Evolutionary conservation across 2,329 filamentous ascomycete species (phyloP).

Genomic region (Epichloe gansuensis): DNA sequence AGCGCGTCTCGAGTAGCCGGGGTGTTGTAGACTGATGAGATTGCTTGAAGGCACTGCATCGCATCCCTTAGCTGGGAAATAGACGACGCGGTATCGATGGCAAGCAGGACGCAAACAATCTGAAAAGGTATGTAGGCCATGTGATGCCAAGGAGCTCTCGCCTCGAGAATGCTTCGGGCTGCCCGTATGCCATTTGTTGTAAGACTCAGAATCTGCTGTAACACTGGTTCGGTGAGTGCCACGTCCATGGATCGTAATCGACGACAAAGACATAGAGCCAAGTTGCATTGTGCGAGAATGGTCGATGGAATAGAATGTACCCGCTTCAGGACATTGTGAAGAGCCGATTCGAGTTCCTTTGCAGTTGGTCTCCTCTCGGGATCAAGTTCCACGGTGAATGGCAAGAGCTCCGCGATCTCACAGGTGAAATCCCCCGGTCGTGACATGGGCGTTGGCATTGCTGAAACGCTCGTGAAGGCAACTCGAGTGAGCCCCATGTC

Average conservation of each 20-base stretch:
- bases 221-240: conserved; percentile 27
- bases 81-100: conserved; percentile 38
- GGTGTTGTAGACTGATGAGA: conserved; percentile 31
- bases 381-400: conserved; percentile 39
- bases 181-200: conserved; percentile 31
- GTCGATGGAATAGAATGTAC: conserved; percentile 28
- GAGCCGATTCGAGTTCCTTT: conserved; percentile 28
- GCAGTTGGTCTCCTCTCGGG: conserved; percentile 31
- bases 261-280: conserved; percentile 42
- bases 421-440: conserved; percentile 29
- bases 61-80: conserved; percentile 35
- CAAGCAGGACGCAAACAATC: conserved; percentile 40
- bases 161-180: conserved; percentile 31
- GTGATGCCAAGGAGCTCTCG: conserved; percentile 42
- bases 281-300: conserved; percentile 38
- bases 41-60: conserved; percentile 32
- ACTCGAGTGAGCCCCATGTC: conserved; percentile 43
- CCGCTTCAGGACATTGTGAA: conserved; percentile 27
- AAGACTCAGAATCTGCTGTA: conserved; percentile 34
- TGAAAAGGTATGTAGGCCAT: conserved; percentile 48
- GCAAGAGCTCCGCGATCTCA: conserved; percentile 39
- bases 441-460: conserved; percentile 25
- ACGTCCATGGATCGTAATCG: conserved; percentile 38
- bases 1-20: conserved; percentile 38
- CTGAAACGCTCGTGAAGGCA: conserved; percentile 29